A percentile compares a stretch with the other conserved stretches of the same genome.
phyloP scores from a whole-genome alignment of 306 rosid genomes.

The Inga oerstediana region DNA sequence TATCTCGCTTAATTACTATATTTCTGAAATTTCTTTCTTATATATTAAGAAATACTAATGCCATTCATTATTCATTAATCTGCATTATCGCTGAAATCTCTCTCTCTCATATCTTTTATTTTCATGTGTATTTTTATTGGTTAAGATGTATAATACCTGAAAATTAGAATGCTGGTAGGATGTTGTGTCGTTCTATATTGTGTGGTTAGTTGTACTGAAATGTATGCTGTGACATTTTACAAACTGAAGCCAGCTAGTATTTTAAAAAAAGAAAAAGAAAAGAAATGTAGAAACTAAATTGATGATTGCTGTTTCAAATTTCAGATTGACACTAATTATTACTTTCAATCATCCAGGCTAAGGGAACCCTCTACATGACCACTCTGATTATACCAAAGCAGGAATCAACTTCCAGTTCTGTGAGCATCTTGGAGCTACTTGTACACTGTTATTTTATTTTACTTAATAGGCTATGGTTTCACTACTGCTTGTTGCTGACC shows the following conservation, averaged over 20 bases:
- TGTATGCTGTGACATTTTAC: slow-evolving; percentile 3
- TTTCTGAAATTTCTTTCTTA: neutral
- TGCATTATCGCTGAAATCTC: neutral
- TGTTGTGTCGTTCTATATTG: neutral
- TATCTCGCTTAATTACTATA: neutral
- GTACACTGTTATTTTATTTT: slow-evolving; percentile 14
- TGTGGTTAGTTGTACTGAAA: slow-evolving; percentile 2
- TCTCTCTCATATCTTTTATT: neutral
- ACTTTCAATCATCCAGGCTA: slow-evolving; percentile 53
- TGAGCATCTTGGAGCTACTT: slow-evolving; percentile 42
- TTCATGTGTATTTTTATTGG: slow-evolving; percentile 12
- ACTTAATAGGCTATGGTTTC: slow-evolving; percentile 22
- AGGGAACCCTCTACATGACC: slow-evolving; percentile 68
- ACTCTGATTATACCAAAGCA: slow-evolving; percentile 90
- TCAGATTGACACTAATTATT: slow-evolving; percentile 35
- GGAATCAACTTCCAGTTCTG: slow-evolving; percentile 82
- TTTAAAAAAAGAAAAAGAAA: neutral
- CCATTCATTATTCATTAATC: neutral
- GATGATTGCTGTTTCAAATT: slow-evolving; percentile 8
- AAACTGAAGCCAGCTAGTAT: slow-evolving; percentile 8
- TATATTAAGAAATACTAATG: neutral
- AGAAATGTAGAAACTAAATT: slow-evolving; percentile 12
- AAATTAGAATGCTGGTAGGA: neutral
- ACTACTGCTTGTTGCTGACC: slow-evolving; percentile 43
- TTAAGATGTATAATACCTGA: neutral